These are phyloP conservation scores for Poteriospumella lacustris DNA, from an alignment of 108 stramenopile species.

Conservation along the genomic window DNA sequence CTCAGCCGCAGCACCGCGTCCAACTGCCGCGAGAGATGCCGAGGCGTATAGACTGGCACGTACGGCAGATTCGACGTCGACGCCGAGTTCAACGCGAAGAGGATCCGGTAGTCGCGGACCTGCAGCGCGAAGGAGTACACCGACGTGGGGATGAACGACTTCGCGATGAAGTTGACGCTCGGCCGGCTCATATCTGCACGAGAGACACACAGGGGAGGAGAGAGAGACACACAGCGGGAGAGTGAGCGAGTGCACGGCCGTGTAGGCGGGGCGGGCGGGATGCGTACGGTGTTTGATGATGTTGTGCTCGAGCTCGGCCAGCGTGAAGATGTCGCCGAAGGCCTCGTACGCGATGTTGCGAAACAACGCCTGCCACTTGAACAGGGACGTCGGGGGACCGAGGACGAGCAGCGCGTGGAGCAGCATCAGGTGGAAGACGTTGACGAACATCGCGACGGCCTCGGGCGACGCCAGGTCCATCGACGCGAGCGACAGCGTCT, in stretches of 20 bases:
- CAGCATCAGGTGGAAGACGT: constrained; percentile 81
- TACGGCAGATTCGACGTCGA: constrained; percentile 50
- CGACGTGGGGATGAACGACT: constrained; percentile 50
- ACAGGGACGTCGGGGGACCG: constrained; percentile 57
- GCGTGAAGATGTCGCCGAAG: constrained; percentile 84
- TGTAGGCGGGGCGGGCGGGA: neutral
- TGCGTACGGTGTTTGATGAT: constrained; percentile 62
- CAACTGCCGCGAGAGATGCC: neutral
- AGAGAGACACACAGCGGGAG: constrained; percentile 17
- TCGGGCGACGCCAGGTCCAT: constrained; percentile 57
- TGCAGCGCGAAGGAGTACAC: constrained; percentile 55
- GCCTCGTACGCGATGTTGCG: constrained; percentile 79
- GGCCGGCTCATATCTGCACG: neutral
- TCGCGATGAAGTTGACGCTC: neutral
- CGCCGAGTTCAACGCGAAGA: constrained; percentile 64
- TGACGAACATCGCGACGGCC: constrained; percentile 76
- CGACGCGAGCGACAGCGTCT: constrained; percentile 57
- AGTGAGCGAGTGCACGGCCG: neutral
- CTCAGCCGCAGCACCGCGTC: neutral
- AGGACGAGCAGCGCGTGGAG: constrained; percentile 79
- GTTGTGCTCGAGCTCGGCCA: constrained; percentile 81
- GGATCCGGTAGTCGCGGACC: constrained; percentile 56
- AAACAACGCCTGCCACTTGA: constrained; percentile 65
- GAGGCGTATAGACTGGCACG: neutral
- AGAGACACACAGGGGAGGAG: constrained; percentile 45